Evolutionary conservation across 768 basidiomycete genomes (phyloP), one percentile per base, ranked within the genome.

Genomic region (Boletus sp.): DNA sequence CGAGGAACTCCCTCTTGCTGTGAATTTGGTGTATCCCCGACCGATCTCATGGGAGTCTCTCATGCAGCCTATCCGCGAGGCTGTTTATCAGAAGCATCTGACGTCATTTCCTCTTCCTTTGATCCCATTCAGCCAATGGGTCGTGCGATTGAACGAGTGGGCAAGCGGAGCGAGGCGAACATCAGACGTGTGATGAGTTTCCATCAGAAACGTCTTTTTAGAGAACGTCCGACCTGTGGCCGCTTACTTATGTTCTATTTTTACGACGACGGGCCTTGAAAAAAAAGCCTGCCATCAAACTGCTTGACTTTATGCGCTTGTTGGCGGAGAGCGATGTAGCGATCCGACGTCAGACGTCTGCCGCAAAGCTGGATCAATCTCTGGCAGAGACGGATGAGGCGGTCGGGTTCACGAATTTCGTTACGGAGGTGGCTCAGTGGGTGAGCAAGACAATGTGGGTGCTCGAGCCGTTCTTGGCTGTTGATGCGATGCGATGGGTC

Each of bases 11-110:
- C 64, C 66, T 1, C 32, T 66, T 6, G 64, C 56, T 5, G 47
- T 71, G 33, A 75, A 77, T 66, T 28, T 77, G 29, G 68, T 74
- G 7, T 71, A 75, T 52, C 71, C 72, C 0, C 69, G 64, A 2
- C 73, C 75, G 11, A 54, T 71, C 10, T n/a, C 46, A 36, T 71
- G 70, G 65, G 57, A 41, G 8, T 50, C 51, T 2, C 8, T 58
- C 50, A 72, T 78, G 56, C 54, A 48, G 8, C 55, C 61, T 9
- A 52, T 76, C 18, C 52, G 56, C 17, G 57, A 59, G 10, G 60
- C 62, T 1, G 32, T 69, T 18, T 52, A 57, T 40, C 62, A 39
- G 30, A 46, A 48, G 17, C 35, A 39, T 46, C 37, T 60, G 40
- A 57, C 64, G 50, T 1, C 47, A 28, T 32, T 53, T 17, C 44